Conservation (phyloP, 2,329 filamentous ascomycete species). For the Leptodontidium sp. region DNA sequence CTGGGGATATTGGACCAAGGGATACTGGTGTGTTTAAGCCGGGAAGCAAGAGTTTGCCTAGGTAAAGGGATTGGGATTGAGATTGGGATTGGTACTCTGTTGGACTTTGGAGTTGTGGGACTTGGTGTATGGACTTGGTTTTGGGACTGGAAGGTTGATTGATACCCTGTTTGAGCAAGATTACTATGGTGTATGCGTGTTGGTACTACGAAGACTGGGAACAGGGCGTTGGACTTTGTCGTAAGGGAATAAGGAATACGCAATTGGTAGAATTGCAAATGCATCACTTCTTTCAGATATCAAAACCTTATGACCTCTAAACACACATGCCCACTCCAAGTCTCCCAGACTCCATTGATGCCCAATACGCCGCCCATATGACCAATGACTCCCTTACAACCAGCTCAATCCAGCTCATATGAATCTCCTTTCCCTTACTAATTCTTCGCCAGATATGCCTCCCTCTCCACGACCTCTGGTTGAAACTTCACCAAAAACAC, state of each 20-base stretch:
- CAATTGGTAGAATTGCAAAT: conserved; percentile 2
- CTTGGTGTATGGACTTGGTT: neutral
- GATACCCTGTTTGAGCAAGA: conserved; percentile 19
- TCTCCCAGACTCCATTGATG: conserved; percentile 39
- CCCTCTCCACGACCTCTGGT: conserved; percentile 88
- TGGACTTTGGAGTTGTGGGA: conserved; percentile 14
- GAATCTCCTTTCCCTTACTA: neutral
- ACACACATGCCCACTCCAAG: conserved; percentile 22
- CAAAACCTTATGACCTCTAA: conserved; percentile 22
- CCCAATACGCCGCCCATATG: conserved; percentile 35
- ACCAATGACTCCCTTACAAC: conserved; percentile 10
- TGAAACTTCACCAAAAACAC: conserved; percentile 96
- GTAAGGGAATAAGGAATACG: neutral
- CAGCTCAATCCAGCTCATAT: neutral
- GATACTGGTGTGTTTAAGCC: conserved; percentile 24
- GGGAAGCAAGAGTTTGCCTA: conserved; percentile 37
- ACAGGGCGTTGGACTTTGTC: neutral
- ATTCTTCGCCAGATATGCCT: conserved; percentile 72
- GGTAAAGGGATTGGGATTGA: conserved; percentile 25
- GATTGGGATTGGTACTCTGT: neutral
- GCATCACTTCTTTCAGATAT: conserved; percentile 7
- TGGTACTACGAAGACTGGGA: neutral
- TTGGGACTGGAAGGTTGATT: conserved; percentile 11
- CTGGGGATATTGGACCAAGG: conserved; percentile 56
- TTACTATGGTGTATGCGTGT: neutral